Base-by-base conservation (phyloP, 148 eudicot species). In the Nepenthes mirabilis region DNA sequence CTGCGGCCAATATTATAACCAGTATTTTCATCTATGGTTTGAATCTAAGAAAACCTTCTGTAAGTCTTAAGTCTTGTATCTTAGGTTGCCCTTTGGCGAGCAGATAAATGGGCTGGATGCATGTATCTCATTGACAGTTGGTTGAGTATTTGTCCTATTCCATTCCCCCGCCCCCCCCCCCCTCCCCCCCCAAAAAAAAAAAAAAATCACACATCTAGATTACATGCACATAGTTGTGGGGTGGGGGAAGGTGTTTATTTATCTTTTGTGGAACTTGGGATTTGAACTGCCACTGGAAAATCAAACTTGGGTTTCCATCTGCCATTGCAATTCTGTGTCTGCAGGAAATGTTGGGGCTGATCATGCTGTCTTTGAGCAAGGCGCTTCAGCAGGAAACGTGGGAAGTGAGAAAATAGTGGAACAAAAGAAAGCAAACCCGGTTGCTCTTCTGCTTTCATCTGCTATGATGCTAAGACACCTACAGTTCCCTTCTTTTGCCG, bases 401-500 rank as follows among this genome's bases (percentile, higher is more conserved):
- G 84, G 81, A 60, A 76, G 51, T 50, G 63, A 52, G 47, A 71
- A 59, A 37, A 40, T 68, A 3, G 40, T 80, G 61, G 59, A 66
- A 60, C 71, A 80, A 70, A 70, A 63, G 69, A 76, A 61, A 58
- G 84, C 84, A 68, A 80, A 80, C 65, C 84, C 84, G 13, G 84
- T 80, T 63, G 84, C 84, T 7, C 74, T 80, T 59, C 84, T 80
- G 48, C 78, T 80, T 35, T 80, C 84, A 33, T 80, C 84, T 2
- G 70, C 84, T 37, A 80, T 80, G 84, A 76, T 80, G 84, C 71
- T 80, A 51, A 71, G 81, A 51, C 84, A 80, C 76, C 80, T 80
- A 34, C 84, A 80, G 47, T 76, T 80, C 49, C 84, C 80, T 34
- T 80, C 84, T 3, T 80, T 80, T 60, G 84, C 84, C 2, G 84